Evolutionary conservation across 441 rosid species (phyloP), one percentile per base, ranked within the genome.

Genomic region (Gossypium gossypioides): DNA sequence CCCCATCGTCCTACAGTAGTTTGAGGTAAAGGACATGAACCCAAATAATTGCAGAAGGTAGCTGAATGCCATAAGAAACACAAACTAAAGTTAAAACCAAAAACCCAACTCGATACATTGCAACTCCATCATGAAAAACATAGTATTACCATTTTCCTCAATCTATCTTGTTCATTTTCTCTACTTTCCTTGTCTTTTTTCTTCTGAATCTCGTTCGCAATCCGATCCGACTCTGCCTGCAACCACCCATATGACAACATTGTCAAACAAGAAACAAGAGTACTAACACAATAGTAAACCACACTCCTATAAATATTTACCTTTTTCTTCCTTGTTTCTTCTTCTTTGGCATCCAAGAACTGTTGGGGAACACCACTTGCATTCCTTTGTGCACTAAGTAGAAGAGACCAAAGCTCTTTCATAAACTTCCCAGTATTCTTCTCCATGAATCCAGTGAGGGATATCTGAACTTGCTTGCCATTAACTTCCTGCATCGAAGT

Each of bases 11-110:
- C 99, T 96, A 96, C 98, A 96, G 96, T 84, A 96, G 99, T 93
- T 92, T 89, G 96, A 91, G 93, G 96, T 89, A 92, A 96, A 91
- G 99, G 95, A 91, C 90, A 96, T 96, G 96, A 96, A 88, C 93
- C 96, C 96, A 90, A 90, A 96, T 90, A 93, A 96, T 91, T 88
- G 96, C 96, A 95, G 99, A 91, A 92, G 96, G 82, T 90, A 86
- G 94, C 98, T 93, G 97, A 92, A 78, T 81, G 84, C 83, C 92
- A 95, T 86, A 83, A 81, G 75, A 89, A 92, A 88, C 86, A 89
- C 90, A 86, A 84, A 75, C 74, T 80, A 48, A 84, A 82, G 96
- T 92, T 87, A 93, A 85, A 91, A 86, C 71, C 77, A 77, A 72
- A 86, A 81, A 80, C 81, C 72, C 80, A 83, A 68, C 77, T 74